Base-by-base conservation (phyloP, 1,139 yeast genomes). In the Petasospora rhodanensis region DNA sequence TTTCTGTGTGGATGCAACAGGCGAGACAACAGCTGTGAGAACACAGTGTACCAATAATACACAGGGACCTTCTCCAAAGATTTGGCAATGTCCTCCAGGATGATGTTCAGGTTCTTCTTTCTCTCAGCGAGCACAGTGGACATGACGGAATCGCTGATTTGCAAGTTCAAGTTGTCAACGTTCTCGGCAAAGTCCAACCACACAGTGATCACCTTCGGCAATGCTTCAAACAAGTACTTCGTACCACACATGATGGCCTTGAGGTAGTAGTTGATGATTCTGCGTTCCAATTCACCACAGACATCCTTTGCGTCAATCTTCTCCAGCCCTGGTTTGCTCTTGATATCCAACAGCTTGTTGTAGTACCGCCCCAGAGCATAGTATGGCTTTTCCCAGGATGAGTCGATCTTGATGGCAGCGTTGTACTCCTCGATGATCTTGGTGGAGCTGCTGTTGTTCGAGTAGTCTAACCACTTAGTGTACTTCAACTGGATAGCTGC, bases 381-480 rank as follows among this genome's bases (percentile, higher is more conserved):
- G 51, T 81, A 81, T 0, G 93, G 85, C 45, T 80, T 80, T 38
- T 84, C 95, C 84, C 91, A 81, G 2, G 64, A 56, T 5, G 66
- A 62, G 42, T 79, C 78, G n/a, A 78, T 55, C 20, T 64, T 59
- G 12, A 76, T 68, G 0, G 93, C 77, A 11, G 71, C 65, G 19
- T 62, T 63, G 48, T 87, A 93, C 45, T 85, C 84, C 18, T 70
- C 69, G 23, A 83, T 72, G 32, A 91, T 82, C 21, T 79, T 79
- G 21, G 70, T 72, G 6, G 95, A 79, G 8, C 87, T 79, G 21
- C 91, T 79, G 54, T 86, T 93, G 33, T 87, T 91, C 0, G 96
- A 84, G 29, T 69, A 68, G 52, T 87, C 96, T 14, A 87, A 62
- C 98, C 98, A 93, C 40, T 77, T 75, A 0, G 96, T 86, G 52